Conservation (phyloP, 2,329 filamentous ascomycete species). For the Pyrenochaeta sp. region DNA sequence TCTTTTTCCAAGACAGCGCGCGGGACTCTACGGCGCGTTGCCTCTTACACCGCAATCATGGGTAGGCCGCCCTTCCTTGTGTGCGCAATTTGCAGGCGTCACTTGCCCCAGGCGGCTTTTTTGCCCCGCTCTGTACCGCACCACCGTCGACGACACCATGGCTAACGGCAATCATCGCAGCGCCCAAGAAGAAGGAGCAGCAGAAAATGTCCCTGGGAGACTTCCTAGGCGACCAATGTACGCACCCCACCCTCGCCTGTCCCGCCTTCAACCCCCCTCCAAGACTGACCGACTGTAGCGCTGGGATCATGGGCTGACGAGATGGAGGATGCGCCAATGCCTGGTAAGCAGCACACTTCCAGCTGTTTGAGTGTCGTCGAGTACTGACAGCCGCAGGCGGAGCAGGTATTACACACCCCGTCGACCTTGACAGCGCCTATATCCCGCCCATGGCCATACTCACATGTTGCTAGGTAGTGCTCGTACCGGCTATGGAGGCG, state of each 20-base stretch:
- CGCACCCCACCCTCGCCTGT: slow-evolving; percentile 50
- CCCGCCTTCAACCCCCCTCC: too few species aligned
- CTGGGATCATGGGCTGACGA: slow-evolving; percentile 98
- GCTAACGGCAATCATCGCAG: slow-evolving; percentile 65
- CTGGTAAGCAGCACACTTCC: slow-evolving; percentile 65
- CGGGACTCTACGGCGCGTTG: slow-evolving; percentile 47
- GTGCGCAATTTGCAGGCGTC: slow-evolving; percentile 35
- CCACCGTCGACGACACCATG: slow-evolving; percentile 19
- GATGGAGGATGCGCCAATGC: slow-evolving; percentile 85
- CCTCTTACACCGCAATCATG: slow-evolving; percentile 66
- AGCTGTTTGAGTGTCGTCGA: background rate
- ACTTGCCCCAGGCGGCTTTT: slow-evolving; percentile 27
- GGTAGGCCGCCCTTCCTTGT: slow-evolving; percentile 49
- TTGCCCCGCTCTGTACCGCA: slow-evolving; percentile 34
- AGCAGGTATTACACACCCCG: slow-evolving; percentile 37
- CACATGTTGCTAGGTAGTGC: slow-evolving; percentile 43
- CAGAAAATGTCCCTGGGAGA: slow-evolving; percentile 98
- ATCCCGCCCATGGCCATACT: slow-evolving; percentile 16
- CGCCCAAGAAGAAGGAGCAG: slow-evolving; percentile 90
- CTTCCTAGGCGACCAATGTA: slow-evolving; percentile 93
- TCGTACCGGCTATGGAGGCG: slow-evolving; percentile 57
- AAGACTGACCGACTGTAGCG: slow-evolving; percentile 59
- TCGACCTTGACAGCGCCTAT: slow-evolving; percentile 2
- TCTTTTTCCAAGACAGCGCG: slow-evolving; percentile 44
- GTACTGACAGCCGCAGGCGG: slow-evolving; percentile 39